Percentiles rank a stretch among this genome's conserved stretches.
Evolutionary conservation across 1,284 basidiomycete genomes (phyloP).

Genomic region (Phellinidium pouzarii): DNA sequence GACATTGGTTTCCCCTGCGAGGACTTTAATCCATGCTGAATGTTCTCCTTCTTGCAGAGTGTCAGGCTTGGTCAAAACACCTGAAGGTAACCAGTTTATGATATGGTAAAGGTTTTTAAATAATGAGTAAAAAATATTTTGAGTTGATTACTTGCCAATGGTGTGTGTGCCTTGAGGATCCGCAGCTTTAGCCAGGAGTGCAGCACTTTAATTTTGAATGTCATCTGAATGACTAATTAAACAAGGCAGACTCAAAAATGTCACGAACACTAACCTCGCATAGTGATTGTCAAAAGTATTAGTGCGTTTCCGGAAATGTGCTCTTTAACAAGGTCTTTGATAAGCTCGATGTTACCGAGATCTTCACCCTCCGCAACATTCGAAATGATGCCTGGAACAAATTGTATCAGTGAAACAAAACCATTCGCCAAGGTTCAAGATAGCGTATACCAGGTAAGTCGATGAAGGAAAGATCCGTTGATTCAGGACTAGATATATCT

Average conservation of each 20-base stretch:
- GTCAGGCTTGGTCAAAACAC: slow-evolving; percentile 37
- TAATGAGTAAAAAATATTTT: neutral
- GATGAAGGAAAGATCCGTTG: slow-evolving; percentile 39
- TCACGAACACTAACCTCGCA: slow-evolving; percentile 28
- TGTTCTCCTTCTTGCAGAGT: slow-evolving; percentile 22
- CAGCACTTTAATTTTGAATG: slow-evolving; percentile 36
- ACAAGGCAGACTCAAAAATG: neutral
- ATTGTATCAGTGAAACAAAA: neutral
- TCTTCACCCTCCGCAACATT: slow-evolving; percentile 26
- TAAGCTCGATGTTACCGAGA: slow-evolving; percentile 29
- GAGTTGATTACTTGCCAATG: slow-evolving; percentile 26
- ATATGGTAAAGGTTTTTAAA: too few relatives aligned
- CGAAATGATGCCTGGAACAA: slow-evolving; percentile 28
- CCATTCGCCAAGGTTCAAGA: neutral
- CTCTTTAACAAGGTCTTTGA: slow-evolving; percentile 32
- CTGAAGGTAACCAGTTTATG: slow-evolving; percentile 21
- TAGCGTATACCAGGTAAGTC: slow-evolving; percentile 36
- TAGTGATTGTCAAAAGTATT: slow-evolving; percentile 35
- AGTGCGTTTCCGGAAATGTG: slow-evolving; percentile 34
- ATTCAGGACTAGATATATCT: slow-evolving; percentile 37
- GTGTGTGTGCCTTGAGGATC: slow-evolving; percentile 32
- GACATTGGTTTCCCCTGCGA: slow-evolving; percentile 26
- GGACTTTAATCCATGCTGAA: slow-evolving; percentile 29
- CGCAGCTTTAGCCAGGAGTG: slow-evolving; percentile 29
- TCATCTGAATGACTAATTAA: slow-evolving; percentile 28